Evolutionary conservation across 495 filamentous ascomycete genomes (phyloP), one percentile per base, ranked within the genome.

Genomic region (Parathielavia hyrcaniae): DNA sequence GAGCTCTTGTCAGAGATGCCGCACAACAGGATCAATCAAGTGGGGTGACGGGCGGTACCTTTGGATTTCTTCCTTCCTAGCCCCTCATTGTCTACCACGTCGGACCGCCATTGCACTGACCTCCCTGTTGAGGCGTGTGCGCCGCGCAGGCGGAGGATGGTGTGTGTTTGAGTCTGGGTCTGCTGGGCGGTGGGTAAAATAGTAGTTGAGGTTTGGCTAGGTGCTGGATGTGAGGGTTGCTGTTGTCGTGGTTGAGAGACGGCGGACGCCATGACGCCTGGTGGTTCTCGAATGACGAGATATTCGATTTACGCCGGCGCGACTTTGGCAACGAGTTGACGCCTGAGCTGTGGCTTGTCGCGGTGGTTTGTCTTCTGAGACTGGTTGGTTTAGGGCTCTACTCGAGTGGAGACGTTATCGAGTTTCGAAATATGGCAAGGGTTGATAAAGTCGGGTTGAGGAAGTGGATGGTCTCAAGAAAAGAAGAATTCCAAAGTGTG

Each of bases 1-100:
- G n/a, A 40, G 26, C 35, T 0, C 17, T 20, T 44, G 58, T 58
- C 2, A 57, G 53, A 26, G 11, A 35, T 32, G 12, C n/a, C 32
- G 16, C 0, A 10, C 13, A 38, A 10, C 12, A 41, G 26, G 13
- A 7, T n/a, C n/a, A 10, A 23, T 12, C 17, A 41, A 13, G 16
- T 64, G 63, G n/a, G 40, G 11, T 14, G 32, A 30, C 26, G n/a
- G n/a, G n/a, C n/a, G 26, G 20, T 22, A 91, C 91, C 90, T 86
- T 99, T 99, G 0, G 87, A 92, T 44, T 81, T 88, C 75, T 97
- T 99, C 72, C 86, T 87, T 6, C 91, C 90, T 71, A 97, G 79
- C 5, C 91, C 91, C 71, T 99, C 93, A 65, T 99, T 99, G 74
- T 99, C 91, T 8, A 99, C 75, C 7, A 97, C 92, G 69, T 91